Evolutionary conservation across 139 green algal genomes (phyloP), one percentile per base, ranked within the genome.

Genomic region (Coelastrella sp.): DNA sequence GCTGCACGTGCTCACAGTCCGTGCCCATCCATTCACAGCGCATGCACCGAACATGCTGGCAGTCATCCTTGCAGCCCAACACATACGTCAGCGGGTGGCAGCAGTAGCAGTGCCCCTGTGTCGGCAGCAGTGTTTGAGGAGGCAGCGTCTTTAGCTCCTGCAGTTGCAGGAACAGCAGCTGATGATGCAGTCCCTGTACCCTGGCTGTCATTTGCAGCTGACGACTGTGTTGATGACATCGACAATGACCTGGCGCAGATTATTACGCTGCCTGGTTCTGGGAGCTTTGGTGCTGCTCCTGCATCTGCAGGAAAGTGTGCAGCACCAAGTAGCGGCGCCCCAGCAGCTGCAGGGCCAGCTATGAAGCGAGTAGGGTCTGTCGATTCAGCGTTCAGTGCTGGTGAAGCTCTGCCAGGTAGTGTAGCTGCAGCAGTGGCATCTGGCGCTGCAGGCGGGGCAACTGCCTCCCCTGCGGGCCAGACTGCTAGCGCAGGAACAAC

Each of bases 141-240:
- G 11, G 60, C 65, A 47, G 23, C 66, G 10, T 23, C 65, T 7
- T 3, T 61, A 3, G n/a, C 13, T 7, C 23, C n/a, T 65, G 73
- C 74, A 77, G 58, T 16, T 64, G 85, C 85, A 77, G 22, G 56
- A 56, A 5, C 85, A 77, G 57, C 73, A 73, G 56, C 57, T 32
- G 19, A 5, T n/a, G 60, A 88, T 71, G n/a, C 58, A 13, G 84
- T 59, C 2, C 59, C 85, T 5, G 58, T 90, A 0, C 85, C 73
- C 10, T 83, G 71, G 68, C 59, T 75, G 85, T 13, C 85, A 4
- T 83, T 90, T 66, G 85, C 73, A 83, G 73, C 71, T 47, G 85
- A 76, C 14, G 85, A 90, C 58, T 14, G 47, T 14, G 23, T 10
- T 54, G 73, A 83, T 74, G 74, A 84, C 14, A 11, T 90, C 5